A percentile compares a stretch with the other conserved stretches of the same genome.
phyloP scores from a whole-genome alignment of 163 green algal species.

The Trebouxia gelatinosa region DNA sequence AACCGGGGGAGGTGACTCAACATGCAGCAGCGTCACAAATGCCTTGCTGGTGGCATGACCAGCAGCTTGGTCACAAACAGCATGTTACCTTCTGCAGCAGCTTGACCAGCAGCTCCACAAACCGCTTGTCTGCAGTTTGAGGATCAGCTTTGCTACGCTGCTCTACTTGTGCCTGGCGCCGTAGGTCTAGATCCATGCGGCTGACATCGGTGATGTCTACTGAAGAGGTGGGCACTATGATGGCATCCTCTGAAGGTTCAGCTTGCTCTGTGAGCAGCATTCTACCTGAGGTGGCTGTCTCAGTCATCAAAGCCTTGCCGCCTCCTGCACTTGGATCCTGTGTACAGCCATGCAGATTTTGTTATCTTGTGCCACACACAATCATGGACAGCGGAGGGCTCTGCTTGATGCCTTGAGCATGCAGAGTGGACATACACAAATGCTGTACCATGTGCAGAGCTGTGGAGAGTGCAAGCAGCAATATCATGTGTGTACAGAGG shows the following conservation, averaged over 20 bases:
- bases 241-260: not conserved
- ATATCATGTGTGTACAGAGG: too few species aligned
- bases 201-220: conserved; percentile 18
- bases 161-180: not conserved
- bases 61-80: not conserved
- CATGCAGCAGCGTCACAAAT: not conserved
- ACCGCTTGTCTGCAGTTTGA: conserved; percentile 23
- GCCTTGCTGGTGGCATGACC: not conserved
- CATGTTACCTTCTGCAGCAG: conserved; percentile 30
- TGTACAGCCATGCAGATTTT: too few species aligned
- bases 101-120: conserved; percentile 19
- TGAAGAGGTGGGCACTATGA: conserved; percentile 17
- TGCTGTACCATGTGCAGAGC: too few species aligned
- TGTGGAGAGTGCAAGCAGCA: too few species aligned
- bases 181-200: conserved; percentile 29
- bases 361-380: too few species aligned
- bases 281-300: not conserved
- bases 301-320: not conserved
- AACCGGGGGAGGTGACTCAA: too few species aligned
- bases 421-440: too few species aligned
- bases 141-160: conserved; percentile 25
- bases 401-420: too few species aligned
- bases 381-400: too few species aligned
- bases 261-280: conserved; percentile 13
- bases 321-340: conserved; percentile 11